Evolutionary conservation across 2,329 filamentous ascomycete species (phyloP).

Genomic region (Trematosphaeria pertusa): DNA sequence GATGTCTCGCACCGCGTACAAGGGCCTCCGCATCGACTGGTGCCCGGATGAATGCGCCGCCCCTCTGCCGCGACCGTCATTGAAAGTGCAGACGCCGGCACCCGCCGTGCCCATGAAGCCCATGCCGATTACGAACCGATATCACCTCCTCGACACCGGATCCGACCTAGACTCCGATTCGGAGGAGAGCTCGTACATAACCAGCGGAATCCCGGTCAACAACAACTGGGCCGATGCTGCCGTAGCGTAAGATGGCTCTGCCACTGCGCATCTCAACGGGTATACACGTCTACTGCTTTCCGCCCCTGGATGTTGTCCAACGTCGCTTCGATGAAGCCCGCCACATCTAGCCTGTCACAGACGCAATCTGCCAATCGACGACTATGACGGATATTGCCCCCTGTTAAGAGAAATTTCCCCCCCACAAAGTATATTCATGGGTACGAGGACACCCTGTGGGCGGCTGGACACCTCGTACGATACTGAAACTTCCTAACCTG

Average conservation of each 20-base stretch:
- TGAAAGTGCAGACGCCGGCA: slow-evolving; percentile 16
- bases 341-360: no score
- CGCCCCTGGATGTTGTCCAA: no score
- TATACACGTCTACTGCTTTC: no score
- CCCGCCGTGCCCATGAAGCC: slow-evolving; percentile 21
- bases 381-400: no score
- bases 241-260: slow-evolving; percentile 30
- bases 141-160: slow-evolving; percentile 38
- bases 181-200: slow-evolving; percentile 31
- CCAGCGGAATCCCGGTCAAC: slow-evolving; percentile 26
- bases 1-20: slow-evolving; percentile 72
- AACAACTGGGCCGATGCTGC: slow-evolving; percentile 28
- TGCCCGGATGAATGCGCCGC: slow-evolving; percentile 74
- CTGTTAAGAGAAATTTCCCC: no score
- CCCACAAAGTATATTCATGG: no score
- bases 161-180: slow-evolving; percentile 34
- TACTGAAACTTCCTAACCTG: neutral
- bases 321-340: no score
- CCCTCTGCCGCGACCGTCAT: slow-evolving; percentile 52
- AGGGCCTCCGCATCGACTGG: slow-evolving; percentile 73
- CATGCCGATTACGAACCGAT: slow-evolving; percentile 36
- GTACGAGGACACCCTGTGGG: no score
- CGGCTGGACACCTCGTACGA: no score
- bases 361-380: no score
- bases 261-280: no score